Evolutionary conservation across 352 stramenopile species (phyloP).

Genomic region (Globisporangium lucens): DNA sequence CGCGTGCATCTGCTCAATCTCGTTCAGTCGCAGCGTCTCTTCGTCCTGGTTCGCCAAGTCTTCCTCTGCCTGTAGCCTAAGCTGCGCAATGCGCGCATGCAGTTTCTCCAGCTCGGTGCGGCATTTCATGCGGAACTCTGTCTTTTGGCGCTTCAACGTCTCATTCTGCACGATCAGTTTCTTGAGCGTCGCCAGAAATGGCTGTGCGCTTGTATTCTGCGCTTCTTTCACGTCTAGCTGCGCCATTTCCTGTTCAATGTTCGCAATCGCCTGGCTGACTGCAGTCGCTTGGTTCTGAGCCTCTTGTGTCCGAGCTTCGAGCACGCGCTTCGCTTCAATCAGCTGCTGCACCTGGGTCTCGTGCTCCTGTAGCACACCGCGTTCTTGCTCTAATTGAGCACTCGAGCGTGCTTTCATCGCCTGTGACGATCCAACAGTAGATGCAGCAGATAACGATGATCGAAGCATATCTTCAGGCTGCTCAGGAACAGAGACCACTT

Average conservation of each 20-base stretch:
- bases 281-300: constrained; percentile 21
- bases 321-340: constrained; percentile 40
- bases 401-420: constrained; percentile 2
- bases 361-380: constrained; percentile 29
- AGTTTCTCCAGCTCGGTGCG: constrained; percentile 37
- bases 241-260: constrained; percentile 37
- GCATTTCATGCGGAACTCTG: constrained; percentile 41
- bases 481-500: constrained; percentile 42
- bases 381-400: constrained; percentile 10
- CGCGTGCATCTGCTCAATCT: not conserved
- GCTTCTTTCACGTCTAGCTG: constrained; percentile 35
- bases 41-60: not conserved
- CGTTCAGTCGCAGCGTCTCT: not conserved
- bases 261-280: constrained; percentile 28
- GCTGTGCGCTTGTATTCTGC: constrained; percentile 24
- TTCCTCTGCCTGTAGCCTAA: not conserved
- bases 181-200: constrained; percentile 27
- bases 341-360: constrained; percentile 35
- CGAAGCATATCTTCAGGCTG: not conserved
- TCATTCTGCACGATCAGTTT: constrained; percentile 51
- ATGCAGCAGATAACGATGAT: not conserved
- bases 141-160: constrained; percentile 48
- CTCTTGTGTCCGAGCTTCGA: constrained; percentile 33
- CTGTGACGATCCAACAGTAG: not conserved
- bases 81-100: constrained; percentile 17